These are phyloP conservation scores for Casaregolazyma suthepensis DNA, from an alignment of 1,139 yeast species.

Conservation along the genomic window DNA sequence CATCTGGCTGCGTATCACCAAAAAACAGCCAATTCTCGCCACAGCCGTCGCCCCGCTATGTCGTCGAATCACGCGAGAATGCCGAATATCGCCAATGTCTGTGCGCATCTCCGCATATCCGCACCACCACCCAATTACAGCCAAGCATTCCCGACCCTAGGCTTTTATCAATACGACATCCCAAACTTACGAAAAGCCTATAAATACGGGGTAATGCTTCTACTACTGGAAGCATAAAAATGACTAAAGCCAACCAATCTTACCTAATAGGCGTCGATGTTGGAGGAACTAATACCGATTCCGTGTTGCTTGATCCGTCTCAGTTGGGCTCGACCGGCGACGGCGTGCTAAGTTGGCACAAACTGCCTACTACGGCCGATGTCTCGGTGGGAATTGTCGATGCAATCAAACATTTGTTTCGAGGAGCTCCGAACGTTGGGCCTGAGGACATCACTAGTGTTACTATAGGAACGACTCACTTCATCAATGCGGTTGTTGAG, in stretches of 20 bases:
- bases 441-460: slow-evolving; percentile 34
- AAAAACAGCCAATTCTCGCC: neutral
- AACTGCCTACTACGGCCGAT: slow-evolving; percentile 39
- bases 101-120: no score
- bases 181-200: neutral
- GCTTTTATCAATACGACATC: neutral
- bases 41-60: no score
- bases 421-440: slow-evolving; percentile 17
- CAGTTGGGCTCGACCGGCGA: slow-evolving; percentile 20
- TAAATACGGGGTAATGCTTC: neutral
- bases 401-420: slow-evolving; percentile 33
- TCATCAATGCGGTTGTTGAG: slow-evolving; percentile 42
- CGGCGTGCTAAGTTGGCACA: slow-evolving; percentile 39
- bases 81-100: neutral
- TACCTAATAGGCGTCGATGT: slow-evolving; percentile 41
- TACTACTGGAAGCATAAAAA: neutral
- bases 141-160: neutral
- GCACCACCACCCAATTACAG: neutral
- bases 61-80: neutral
- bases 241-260: neutral
- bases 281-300: slow-evolving; percentile 47
- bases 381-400: slow-evolving; percentile 39
- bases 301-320: slow-evolving; percentile 39
- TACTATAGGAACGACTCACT: slow-evolving; percentile 43
- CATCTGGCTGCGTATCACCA: neutral